Evolutionary conservation across 495 filamentous ascomycete genomes (phyloP).

Genomic region (Poronia punctata): DNA sequence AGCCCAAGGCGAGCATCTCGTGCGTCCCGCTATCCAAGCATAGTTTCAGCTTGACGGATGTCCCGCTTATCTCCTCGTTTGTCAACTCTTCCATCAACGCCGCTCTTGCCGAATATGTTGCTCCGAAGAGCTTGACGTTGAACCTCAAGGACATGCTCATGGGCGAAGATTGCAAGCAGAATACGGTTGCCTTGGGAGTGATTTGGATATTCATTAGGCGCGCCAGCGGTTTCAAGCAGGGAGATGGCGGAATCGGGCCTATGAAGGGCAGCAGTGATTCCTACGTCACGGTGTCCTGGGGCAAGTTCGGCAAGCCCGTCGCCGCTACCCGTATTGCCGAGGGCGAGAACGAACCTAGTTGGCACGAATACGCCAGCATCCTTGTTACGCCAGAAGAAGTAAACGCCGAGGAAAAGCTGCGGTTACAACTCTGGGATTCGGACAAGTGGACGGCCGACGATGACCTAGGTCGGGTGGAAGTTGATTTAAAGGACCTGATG

Average conservation of each 20-base stretch:
- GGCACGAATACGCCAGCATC: constrained; percentile 60
- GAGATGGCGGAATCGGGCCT: constrained; percentile 49
- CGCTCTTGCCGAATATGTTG: constrained; percentile 63
- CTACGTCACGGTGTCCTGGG: constrained; percentile 67
- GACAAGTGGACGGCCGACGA: constrained; percentile 64
- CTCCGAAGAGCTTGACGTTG: constrained; percentile 63
- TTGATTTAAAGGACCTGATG: constrained; percentile 60
- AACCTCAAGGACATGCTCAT: constrained; percentile 68
- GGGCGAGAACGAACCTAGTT: constrained; percentile 56
- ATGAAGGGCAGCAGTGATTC: constrained; percentile 57
- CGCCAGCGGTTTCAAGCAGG: constrained; percentile 59
- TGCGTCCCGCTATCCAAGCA: constrained; percentile 61
- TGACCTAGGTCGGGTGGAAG: constrained; percentile 60
- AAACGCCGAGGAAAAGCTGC: constrained; percentile 62
- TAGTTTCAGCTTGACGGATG: constrained; percentile 61
- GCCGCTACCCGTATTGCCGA: constrained; percentile 56
- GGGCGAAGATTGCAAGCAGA: constrained; percentile 71
- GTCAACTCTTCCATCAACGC: constrained; percentile 67
- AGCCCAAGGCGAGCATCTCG: constrained; percentile 62
- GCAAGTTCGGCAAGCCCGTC: constrained; percentile 66
- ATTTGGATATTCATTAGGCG: constrained; percentile 55
- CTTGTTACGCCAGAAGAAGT: constrained; percentile 62
- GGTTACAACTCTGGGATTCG: constrained; percentile 66
- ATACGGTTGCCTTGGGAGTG: constrained; percentile 57
- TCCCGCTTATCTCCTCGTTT: constrained; percentile 64